Evolutionary conservation across 805 yeast genomes (phyloP).

Genomic region (Lipomyces sp.): DNA sequence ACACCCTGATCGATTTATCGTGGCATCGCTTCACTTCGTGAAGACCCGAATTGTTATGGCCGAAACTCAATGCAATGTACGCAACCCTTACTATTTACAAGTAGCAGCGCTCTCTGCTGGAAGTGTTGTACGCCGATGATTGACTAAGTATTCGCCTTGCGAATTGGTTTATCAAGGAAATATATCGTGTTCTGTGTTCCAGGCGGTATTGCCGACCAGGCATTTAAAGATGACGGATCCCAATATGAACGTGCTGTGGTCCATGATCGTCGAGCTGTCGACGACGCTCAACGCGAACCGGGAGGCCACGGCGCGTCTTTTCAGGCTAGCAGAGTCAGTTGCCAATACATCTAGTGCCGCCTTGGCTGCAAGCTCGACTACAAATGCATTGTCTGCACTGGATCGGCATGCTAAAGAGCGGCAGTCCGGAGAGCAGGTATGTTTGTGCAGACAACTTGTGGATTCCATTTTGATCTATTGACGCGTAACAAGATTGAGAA

Average conservation of each 20-base stretch:
- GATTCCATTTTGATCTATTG: neutral
- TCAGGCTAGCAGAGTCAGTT: slow-evolving; percentile 34
- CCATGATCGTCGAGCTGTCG: slow-evolving; percentile 32
- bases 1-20: no score
- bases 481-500: neutral
- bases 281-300: slow-evolving; percentile 29
- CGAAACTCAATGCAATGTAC: no score
- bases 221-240: slow-evolving; percentile 25
- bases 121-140: no score
- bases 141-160: neutral
- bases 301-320: slow-evolving; percentile 33
- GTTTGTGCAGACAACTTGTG: neutral
- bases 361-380: slow-evolving; percentile 17
- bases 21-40: no score
- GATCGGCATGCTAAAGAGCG: slow-evolving; percentile 10
- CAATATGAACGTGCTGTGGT: slow-evolving; percentile 35
- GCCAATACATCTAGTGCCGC: slow-evolving; percentile 25
- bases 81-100: no score
- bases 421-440: neutral
- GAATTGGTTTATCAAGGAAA: neutral
- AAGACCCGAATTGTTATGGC: no score
- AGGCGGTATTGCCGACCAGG: neutral
- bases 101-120: no score
- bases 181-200: neutral
- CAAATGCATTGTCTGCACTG: slow-evolving; percentile 18